Evolutionary conservation across 2,329 filamentous ascomycete genomes (phyloP).

Genomic region (Alternaria sp.): DNA sequence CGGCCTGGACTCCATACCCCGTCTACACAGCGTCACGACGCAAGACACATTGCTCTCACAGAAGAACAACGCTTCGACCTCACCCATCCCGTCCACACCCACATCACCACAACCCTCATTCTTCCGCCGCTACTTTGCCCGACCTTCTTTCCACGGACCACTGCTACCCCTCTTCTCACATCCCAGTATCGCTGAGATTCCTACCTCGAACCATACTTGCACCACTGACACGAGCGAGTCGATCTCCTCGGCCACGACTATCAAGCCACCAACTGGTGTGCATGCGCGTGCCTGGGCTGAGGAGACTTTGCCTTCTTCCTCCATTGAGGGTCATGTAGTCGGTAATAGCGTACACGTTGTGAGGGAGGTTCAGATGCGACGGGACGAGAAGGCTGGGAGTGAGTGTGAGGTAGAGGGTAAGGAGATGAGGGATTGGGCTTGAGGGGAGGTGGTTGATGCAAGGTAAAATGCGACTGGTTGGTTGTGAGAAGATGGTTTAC

Average conservation of each 20-base stretch:
- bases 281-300: conserved; percentile 38
- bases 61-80: not conserved
- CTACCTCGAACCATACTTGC: too few relatives aligned
- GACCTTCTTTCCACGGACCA: conserved; percentile 2
- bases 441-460: not conserved
- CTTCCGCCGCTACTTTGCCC: conserved; percentile 31
- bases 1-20: not conserved
- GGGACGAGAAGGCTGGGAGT: conserved; percentile 11
- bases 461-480: too few relatives aligned
- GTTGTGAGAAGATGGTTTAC: not conserved
- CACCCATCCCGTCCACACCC: not conserved
- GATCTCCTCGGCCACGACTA: not conserved
- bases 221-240: not conserved
- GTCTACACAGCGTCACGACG: conserved; percentile 18
- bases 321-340: not conserved
- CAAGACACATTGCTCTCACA: conserved; percentile 12
- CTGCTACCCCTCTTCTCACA: conserved; percentile 33
- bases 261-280: conserved; percentile 16
- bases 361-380: conserved; percentile 34
- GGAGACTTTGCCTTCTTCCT: not conserved
- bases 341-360: conserved; percentile 34
- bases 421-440: conserved; percentile 18
- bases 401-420: conserved; percentile 15
- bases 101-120: conserved; percentile 14
- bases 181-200: conserved; percentile 9